Evolutionary conservation across 164 flowering plant genomes (phyloP).

Genomic region (Litsea cubeba): DNA sequence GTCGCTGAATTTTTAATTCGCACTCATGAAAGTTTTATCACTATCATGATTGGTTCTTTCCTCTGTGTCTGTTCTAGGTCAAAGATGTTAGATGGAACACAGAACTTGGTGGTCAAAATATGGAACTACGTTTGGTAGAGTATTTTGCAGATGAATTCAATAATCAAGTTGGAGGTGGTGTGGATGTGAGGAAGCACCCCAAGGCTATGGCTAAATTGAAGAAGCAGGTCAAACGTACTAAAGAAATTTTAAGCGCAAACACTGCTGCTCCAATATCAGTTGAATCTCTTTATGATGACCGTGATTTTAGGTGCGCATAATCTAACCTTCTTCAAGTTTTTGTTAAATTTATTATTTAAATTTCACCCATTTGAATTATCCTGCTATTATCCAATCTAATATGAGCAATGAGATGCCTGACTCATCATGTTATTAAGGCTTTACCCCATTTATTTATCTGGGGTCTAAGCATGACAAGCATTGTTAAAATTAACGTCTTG

Average conservation of each 20-base stretch:
- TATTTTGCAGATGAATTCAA: slow-evolving; percentile 94
- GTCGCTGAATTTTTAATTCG: too few species aligned
- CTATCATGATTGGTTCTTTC: too few species aligned
- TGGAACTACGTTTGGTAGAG: slow-evolving; percentile 90
- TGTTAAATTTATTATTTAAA: too few species aligned
- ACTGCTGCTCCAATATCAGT: slow-evolving; percentile 89
- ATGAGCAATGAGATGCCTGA: too few species aligned
- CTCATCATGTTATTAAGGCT: too few species aligned
- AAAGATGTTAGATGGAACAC: slow-evolving; percentile 94
- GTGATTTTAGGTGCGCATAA: slow-evolving; percentile 30
- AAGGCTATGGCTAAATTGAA: slow-evolving; percentile 98
- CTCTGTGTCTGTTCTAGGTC: slow-evolving; percentile 42
- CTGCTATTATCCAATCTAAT: too few species aligned
- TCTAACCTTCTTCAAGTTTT: background rate
- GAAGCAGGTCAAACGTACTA: slow-evolving; percentile 98
- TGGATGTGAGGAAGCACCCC: slow-evolving; percentile 78
- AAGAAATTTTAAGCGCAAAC: slow-evolving; percentile 97
- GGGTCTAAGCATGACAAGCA: too few species aligned
- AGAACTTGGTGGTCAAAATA: slow-evolving; percentile 89
- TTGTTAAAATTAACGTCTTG: too few species aligned
- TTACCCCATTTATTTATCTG: too few species aligned
- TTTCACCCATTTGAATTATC: too few species aligned
- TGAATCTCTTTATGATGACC: slow-evolving; percentile 91
- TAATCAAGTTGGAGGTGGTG: slow-evolving; percentile 77
- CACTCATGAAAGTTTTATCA: too few species aligned